Percentiles rank a stretch among this genome's conserved stretches.
Evolutionary conservation across 495 filamentous ascomycete genomes (phyloP).

Genomic region (Podospora didyma): DNA sequence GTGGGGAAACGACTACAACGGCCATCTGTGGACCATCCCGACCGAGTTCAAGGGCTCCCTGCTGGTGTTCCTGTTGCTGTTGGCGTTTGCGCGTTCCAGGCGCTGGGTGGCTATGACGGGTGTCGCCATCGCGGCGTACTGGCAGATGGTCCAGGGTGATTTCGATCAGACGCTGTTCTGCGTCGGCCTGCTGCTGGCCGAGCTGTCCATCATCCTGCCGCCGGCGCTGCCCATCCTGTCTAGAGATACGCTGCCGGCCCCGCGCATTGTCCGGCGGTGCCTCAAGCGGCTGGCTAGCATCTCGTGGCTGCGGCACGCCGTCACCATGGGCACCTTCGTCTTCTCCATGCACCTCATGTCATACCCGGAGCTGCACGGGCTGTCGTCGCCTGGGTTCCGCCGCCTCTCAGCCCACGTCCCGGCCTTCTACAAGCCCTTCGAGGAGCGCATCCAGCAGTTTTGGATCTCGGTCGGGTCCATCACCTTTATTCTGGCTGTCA

Average conservation of each 20-base stretch:
- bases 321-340: not conserved
- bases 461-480: slow-evolving; percentile 6
- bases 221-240: not conserved
- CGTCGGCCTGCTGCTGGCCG: slow-evolving; percentile 10
- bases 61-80: slow-evolving; percentile 1
- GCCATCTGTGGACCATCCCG: slow-evolving; percentile 45
- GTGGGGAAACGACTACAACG: slow-evolving; percentile 24
- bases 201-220: slow-evolving; percentile 1
- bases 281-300: not conserved
- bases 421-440: not conserved
- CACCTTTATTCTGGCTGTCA: not conserved
- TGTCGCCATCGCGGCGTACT: slow-evolving; percentile 3
- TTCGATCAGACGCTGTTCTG: slow-evolving; percentile 8
- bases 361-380: not conserved
- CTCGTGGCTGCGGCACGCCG: not conserved
- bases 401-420: not conserved
- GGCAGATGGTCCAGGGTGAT: slow-evolving; percentile 8
- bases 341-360: not conserved
- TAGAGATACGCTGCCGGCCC: not conserved
- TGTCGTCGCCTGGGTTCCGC: slow-evolving; percentile 2
- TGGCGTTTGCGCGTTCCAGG: not conserved
- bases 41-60: slow-evolving; percentile 52
- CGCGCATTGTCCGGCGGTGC: not conserved
- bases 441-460: slow-evolving; percentile 6
- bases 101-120: not conserved